Evolutionary conservation across 208 protist species (phyloP).

Genomic region (Leishmania tropica): DNA sequence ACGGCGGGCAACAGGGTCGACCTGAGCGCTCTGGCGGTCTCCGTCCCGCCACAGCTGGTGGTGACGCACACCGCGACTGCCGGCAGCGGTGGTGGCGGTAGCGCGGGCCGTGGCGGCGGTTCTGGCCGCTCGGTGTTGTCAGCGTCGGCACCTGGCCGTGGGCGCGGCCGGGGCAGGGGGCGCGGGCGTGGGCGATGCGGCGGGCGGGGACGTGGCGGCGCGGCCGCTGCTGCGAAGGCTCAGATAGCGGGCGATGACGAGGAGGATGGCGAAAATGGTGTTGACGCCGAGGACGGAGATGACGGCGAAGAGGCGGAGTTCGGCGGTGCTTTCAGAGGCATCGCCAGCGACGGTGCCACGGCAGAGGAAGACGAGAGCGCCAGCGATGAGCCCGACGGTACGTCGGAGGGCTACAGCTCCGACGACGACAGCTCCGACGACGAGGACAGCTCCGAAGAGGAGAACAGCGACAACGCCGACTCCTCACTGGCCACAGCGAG

Average conservation of each 20-base stretch:
- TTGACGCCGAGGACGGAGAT: not conserved
- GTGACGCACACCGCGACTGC: constrained; percentile 1
- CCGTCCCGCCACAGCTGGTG: constrained; percentile 11
- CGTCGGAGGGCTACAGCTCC: constrained; percentile 2
- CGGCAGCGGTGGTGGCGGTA: not conserved
- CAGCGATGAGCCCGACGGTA: not conserved
- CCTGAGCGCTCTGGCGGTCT: constrained; percentile 7
- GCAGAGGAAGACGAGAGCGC: constrained; percentile 6
- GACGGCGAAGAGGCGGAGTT: not conserved
- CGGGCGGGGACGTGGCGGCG: constrained; percentile 2
- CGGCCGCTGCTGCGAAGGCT: constrained; percentile 2
- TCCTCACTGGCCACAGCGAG: constrained; percentile 10
- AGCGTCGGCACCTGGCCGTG: not conserved
- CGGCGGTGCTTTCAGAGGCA: not conserved
- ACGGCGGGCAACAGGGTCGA: constrained; percentile 12
- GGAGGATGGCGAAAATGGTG: constrained; percentile 9
- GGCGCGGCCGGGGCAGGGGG: constrained; percentile 14
- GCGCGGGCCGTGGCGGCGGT: not conserved
- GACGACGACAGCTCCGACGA: not conserved
- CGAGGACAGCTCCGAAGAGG: not conserved
- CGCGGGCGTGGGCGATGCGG: constrained; percentile 3
- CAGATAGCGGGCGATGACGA: not conserved
- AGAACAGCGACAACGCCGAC: not conserved
- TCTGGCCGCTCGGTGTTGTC: not conserved
- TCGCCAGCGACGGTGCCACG: not conserved